Evolutionary conservation across 768 basidiomycete species (phyloP).

Genomic region (Suillus cothurnatus): DNA sequence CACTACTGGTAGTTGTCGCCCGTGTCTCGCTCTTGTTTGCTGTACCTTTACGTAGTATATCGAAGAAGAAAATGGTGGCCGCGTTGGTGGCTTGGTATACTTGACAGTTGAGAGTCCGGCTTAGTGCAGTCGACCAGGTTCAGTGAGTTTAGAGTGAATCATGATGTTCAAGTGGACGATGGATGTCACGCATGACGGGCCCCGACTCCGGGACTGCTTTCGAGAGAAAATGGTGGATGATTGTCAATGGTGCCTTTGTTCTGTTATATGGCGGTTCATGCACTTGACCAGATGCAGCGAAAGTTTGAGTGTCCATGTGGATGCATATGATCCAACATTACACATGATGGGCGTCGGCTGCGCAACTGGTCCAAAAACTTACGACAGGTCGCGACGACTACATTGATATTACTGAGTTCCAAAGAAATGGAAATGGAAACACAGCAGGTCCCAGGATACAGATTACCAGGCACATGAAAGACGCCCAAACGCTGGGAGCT

Average conservation of each 20-base stretch:
- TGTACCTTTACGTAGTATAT: slow-evolving; percentile 12
- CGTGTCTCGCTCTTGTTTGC: slow-evolving; percentile 13
- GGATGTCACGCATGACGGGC: background rate
- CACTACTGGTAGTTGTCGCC: slow-evolving; percentile 5
- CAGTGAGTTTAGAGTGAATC: background rate
- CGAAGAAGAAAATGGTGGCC: background rate
- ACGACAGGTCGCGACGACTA: background rate
- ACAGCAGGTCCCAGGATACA: background rate
- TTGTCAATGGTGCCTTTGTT: background rate
- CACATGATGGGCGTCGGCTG: background rate
- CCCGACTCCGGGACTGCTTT: background rate
- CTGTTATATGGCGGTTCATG: background rate
- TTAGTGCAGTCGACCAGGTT: background rate
- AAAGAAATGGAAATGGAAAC: background rate
- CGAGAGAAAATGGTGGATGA: background rate
- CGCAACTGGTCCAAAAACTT: background rate
- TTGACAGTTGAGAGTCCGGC: background rate
- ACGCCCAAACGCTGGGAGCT: background rate
- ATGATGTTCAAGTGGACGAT: background rate
- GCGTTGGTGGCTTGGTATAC: background rate
- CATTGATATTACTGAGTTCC: background rate
- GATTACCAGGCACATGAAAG: slow-evolving; percentile 3
- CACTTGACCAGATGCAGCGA: background rate
- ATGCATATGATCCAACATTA: background rate
- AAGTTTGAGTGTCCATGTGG: background rate